Evolutionary conservation across 1,284 basidiomycete genomes (phyloP).

Genomic region (Leccinum angustisporum): DNA sequence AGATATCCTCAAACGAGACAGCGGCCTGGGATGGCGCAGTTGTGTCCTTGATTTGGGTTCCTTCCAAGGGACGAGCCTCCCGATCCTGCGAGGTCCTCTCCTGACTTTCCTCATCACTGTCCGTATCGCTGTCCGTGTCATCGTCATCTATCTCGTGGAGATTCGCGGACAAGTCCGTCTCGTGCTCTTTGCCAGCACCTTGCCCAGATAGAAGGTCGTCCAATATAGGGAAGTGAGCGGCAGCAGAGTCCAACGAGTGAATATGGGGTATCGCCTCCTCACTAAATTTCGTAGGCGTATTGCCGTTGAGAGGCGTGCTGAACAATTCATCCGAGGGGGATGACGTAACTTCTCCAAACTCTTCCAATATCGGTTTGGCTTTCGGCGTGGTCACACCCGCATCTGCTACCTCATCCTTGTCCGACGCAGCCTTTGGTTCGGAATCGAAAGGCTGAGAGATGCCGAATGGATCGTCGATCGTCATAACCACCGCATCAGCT

Average conservation of each 20-base stretch:
- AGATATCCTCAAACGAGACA: conserved; percentile 35
- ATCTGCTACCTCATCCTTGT: conserved; percentile 25
- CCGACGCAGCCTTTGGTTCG: conserved; percentile 19
- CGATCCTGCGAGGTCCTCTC: conserved; percentile 22
- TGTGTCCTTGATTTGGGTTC: conserved; percentile 21
- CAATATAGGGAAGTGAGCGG: conserved; percentile 46
- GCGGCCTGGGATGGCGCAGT: conserved; percentile 23
- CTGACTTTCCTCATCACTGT: conserved; percentile 48
- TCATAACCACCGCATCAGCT: conserved; percentile 16
- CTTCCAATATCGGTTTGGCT: conserved; percentile 10
- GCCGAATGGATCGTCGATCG: conserved; percentile 56
- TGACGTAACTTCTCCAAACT: conserved; percentile 24
- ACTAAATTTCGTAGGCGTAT: conserved; percentile 26
- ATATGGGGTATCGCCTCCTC: conserved; percentile 23
- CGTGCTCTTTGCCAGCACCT: conserved; percentile 36
- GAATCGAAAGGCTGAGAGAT: conserved; percentile 47
- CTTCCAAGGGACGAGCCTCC: conserved; percentile 18
- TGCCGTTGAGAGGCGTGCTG: conserved; percentile 57
- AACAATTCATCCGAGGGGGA: conserved; percentile 51
- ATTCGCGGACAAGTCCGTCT: conserved; percentile 52
- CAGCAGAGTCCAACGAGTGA: conserved; percentile 34
- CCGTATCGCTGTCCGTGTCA: conserved; percentile 52
- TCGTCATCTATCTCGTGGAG: conserved; percentile 67
- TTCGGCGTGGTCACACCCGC: conserved; percentile 25
- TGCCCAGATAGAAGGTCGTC: conserved; percentile 36